Base-by-base conservation (phyloP, 2,329 filamentous ascomycete genomes). In the Balansia obtecta region DNA sequence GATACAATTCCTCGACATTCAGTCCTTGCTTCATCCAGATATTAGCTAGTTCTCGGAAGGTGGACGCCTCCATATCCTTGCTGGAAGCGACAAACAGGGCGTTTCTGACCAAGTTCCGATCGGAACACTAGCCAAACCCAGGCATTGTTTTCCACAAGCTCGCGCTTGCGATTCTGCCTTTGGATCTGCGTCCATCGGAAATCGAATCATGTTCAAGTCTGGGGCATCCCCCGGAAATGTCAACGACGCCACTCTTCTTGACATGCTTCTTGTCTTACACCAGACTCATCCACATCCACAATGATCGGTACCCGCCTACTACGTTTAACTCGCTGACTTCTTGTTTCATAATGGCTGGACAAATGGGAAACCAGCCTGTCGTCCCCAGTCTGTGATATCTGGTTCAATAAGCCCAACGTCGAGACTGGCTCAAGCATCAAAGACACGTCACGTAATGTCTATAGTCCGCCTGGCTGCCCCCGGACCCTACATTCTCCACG, bases 241-340 rank as follows among this genome's bases (percentile, higher is more conserved):
- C 34, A 9, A 41, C 27, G 27, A n/a, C 42, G 34, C 33, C 27
- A 38, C 33, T 45, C 3, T 45, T 40, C n/a, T 30, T 11, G 45
- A 6, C 34, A 40, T 30, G 42, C 34, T 40, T 50, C 22, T 45
- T 16, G 48, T 50, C 42, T 39, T n/a, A 50, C 48, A 34, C 39
- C 33, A 45, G 40, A 11, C 30, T 38, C 22, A 9, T 45, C 16
- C n/a, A 16, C 11, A n/a, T 50, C 16, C 22, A 37, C 10, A 15
- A 15, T 22, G 15, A 39, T 34, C 27, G 15, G 48, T 45, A 40
- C 15, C 37, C 32, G 34, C 16, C 39, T 12, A 18, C 34, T n/a
- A 40, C 15, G 27, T 39, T 10, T 16, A 13, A 38, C 2, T 44
- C 40, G 20, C 22, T 30, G 15, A 9, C 5, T 18, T n/a, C 27